Conservation (phyloP, 2,329 filamentous ascomycete species). For the Cladosporium phlei region DNA sequence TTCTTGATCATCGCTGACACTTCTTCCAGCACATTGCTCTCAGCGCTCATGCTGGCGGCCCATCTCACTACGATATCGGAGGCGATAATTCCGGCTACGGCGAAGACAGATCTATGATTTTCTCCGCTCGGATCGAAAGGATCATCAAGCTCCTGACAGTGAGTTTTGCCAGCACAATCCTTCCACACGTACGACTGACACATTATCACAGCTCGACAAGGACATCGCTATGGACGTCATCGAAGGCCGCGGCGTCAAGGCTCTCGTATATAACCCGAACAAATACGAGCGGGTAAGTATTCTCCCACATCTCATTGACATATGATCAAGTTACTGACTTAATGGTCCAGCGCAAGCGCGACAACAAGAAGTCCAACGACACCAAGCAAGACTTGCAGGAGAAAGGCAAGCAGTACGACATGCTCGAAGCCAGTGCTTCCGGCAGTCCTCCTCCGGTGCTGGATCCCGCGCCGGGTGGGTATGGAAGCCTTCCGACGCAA, state of each 20-base stretch:
- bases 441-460: not conserved
- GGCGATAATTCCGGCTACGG: conserved; percentile 23
- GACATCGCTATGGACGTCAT: conserved; percentile 23
- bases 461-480: not conserved
- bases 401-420: conserved; percentile 12
- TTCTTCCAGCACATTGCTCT: conserved; percentile 12
- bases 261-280: conserved; percentile 20
- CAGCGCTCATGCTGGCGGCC: conserved; percentile 19
- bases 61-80: conserved; percentile 17
- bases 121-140: conserved; percentile 16
- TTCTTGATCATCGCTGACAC: not conserved
- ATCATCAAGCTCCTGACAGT: conserved; percentile 11
- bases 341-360: conserved; percentile 4
- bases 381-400: conserved; percentile 13
- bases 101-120: conserved; percentile 17
- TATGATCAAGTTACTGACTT: not conserved
- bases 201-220: conserved; percentile 15
- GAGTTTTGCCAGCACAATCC: not conserved
- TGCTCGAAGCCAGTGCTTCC: conserved; percentile 3
- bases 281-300: conserved; percentile 12
- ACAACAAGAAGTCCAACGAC: conserved; percentile 14
- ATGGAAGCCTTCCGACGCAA: not conserved
- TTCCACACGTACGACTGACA: not conserved
- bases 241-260: conserved; percentile 21
- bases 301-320: no score